A percentile compares a stretch with the other conserved stretches of the same genome.
These are phyloP conservation scores for Colletotrichum eleusines DNA, from an alignment of 2,329 filamentous ascomycete genomes.

Conservation along the genomic window DNA sequence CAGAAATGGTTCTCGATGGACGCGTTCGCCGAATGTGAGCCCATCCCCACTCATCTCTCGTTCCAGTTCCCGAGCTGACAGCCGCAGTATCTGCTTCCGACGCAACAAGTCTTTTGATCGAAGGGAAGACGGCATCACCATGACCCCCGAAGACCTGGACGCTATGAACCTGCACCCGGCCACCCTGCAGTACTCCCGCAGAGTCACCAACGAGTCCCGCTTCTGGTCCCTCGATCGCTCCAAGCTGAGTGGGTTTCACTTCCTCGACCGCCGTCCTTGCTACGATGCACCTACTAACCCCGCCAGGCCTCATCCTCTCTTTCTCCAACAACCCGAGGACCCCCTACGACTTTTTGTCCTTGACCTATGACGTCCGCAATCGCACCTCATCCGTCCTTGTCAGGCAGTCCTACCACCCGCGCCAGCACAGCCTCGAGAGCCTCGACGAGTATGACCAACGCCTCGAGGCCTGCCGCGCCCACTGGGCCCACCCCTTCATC, in stretches of 20 bases:
- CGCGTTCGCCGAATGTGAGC: conserved; percentile 53
- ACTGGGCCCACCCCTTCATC: conserved; percentile 61
- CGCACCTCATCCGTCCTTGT: conserved; percentile 56
- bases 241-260: conserved; percentile 51
- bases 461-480: conserved; percentile 57
- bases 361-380: conserved; percentile 57
- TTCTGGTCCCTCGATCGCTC: conserved; percentile 55
- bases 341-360: conserved; percentile 61
- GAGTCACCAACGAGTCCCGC: conserved; percentile 54
- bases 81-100: conserved; percentile 52
- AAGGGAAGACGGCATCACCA: conserved; percentile 52
- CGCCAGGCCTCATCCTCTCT: conserved; percentile 56
- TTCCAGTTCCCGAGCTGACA: not conserved
- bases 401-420: conserved; percentile 58
- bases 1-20: conserved; percentile 47
- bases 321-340: conserved; percentile 59
- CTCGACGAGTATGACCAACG: conserved; percentile 61
- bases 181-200: conserved; percentile 54
- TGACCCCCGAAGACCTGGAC: conserved; percentile 51
- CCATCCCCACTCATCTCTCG: fast-evolving
- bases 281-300: conserved; percentile 1
- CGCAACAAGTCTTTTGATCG: conserved; percentile 49
- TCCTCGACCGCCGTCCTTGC: not conserved
- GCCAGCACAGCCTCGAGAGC: conserved; percentile 56
- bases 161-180: conserved; percentile 54